Evolutionary conservation across 495 filamentous ascomycete species (phyloP), one percentile per base, ranked within the genome.

Genomic region (Xylaria longipes): DNA sequence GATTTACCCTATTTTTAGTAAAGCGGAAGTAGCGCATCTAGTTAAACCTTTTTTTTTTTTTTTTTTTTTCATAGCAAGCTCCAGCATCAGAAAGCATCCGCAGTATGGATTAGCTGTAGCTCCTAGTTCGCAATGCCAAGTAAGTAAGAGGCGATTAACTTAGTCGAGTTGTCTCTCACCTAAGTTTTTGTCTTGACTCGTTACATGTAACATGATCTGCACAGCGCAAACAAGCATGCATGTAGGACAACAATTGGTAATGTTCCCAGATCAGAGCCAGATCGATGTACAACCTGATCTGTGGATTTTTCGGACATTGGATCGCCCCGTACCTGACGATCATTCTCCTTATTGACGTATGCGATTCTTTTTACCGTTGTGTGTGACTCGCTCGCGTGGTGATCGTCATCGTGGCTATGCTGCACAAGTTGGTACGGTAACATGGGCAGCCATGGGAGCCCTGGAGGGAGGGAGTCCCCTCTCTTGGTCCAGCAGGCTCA

Each of bases 251-350:
- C 5, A 25, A 27, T 25, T 27, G 11, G 27, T 27, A 64, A 45
- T 25, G 6, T 29, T 64, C 27, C 27, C n/a, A n/a, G n/a, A n/a
- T n/a, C n/a, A n/a, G n/a, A n/a, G n/a, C 61, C 27, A 46, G 61
- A 64, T 64, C 61, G 1, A 31, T 11, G 11, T 8, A 14, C n/a
- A 35, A 43, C n/a, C 66, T 69, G 48, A 56, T 69, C 11, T 58
- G 33, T 37, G 45, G 45, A 25, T 37, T 12, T 37, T 52, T 46
- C 35, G 46, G 48, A 67, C 17, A 54, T 54, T 54, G 5, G 50
- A 68, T 58, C 65, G 50, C 29, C 37, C 52, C 65, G 65, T 69
- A 46, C 67, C 67, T 69, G 67, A 56, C 69, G 69, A 71, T 71
- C 61, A 41, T 39, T 71, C 7, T 50, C 57, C 57, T 3, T 17